These are phyloP conservation scores for Peniophora sp. DNA, from an alignment of 1,284 basidiomycete species.

Conservation along the genomic window DNA sequence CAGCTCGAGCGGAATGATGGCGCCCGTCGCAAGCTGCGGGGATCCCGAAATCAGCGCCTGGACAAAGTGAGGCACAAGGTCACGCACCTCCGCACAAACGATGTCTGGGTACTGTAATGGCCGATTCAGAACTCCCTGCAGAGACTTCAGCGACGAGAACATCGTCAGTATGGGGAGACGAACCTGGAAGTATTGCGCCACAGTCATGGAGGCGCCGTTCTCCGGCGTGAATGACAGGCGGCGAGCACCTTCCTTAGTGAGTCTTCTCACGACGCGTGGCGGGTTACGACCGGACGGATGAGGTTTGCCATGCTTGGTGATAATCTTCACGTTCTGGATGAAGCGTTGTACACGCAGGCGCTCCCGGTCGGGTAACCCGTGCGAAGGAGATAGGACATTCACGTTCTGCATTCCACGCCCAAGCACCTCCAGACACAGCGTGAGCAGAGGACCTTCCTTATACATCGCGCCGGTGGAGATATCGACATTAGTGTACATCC, in stretches of 20 bases:
- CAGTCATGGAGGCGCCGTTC: slow-evolving; percentile 38
- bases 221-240: slow-evolving; percentile 3
- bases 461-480: slow-evolving; percentile 75
- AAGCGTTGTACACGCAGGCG: slow-evolving; percentile 54
- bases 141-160: background rate
- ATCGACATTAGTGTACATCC: slow-evolving; percentile 70
- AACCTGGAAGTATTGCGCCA: slow-evolving; percentile 52
- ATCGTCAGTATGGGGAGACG: slow-evolving; percentile 2
- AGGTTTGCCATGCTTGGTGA: slow-evolving; percentile 7
- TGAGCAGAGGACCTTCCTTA: slow-evolving; percentile 40
- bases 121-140: slow-evolving; percentile 28
- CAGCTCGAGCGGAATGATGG: slow-evolving; percentile 60
- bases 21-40: slow-evolving; percentile 64
- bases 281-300: background rate
- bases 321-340: slow-evolving; percentile 40
- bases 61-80: background rate
- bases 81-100: slow-evolving; percentile 55
- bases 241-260: slow-evolving; percentile 8
- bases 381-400: slow-evolving; percentile 31
- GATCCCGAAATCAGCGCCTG: too few relatives aligned
- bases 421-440: slow-evolving; percentile 52
- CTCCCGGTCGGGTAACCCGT: slow-evolving; percentile 47
- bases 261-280: slow-evolving; percentile 12
- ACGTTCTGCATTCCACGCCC: slow-evolving; percentile 25
- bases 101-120: slow-evolving; percentile 48